A percentile compares a stretch with the other conserved stretches of the same genome.
Conservation (phyloP, 2,329 filamentous ascomycete species). For the Karstenula rhodostoma region DNA sequence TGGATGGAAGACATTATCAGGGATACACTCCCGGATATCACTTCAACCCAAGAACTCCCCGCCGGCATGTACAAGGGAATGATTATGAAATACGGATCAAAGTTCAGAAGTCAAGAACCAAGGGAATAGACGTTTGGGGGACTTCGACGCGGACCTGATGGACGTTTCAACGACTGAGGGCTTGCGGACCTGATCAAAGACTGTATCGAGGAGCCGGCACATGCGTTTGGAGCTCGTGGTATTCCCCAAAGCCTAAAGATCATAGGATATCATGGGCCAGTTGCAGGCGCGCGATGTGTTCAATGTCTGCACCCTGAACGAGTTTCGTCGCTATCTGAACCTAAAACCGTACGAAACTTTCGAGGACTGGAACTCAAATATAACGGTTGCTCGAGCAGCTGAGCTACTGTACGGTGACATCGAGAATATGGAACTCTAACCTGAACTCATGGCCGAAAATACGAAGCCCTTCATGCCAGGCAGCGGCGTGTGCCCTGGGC, state of each 20-base stretch:
- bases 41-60: conserved; percentile 36
- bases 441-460: conserved; percentile 77
- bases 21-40: conserved; percentile 36
- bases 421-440: conserved; percentile 68
- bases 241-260: conserved; percentile 58
- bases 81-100: conserved; percentile 37
- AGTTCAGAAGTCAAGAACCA: conserved; percentile 67
- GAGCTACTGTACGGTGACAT: conserved; percentile 63
- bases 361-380: conserved; percentile 75
- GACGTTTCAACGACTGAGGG: conserved; percentile 70
- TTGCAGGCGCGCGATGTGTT: conserved; percentile 77
- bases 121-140: conserved; percentile 70
- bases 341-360: conserved; percentile 76
- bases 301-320: conserved; percentile 78
- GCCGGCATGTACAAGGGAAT: conserved; percentile 52
- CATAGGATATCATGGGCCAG: conserved; percentile 72
- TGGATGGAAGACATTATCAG: conserved; percentile 71
- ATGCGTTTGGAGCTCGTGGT: conserved; percentile 64
- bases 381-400: conserved; percentile 50
- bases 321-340: conserved; percentile 80
- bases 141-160: conserved; percentile 68
- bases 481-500: conserved; percentile 71
- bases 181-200: conserved; percentile 75
- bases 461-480: conserved; percentile 73
- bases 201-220: conserved; percentile 70